Evolutionary conservation across 2,329 filamentous ascomycete genomes (phyloP), one percentile per base, ranked within the genome.

Genomic region (Trichoderma afroharzianum): DNA sequence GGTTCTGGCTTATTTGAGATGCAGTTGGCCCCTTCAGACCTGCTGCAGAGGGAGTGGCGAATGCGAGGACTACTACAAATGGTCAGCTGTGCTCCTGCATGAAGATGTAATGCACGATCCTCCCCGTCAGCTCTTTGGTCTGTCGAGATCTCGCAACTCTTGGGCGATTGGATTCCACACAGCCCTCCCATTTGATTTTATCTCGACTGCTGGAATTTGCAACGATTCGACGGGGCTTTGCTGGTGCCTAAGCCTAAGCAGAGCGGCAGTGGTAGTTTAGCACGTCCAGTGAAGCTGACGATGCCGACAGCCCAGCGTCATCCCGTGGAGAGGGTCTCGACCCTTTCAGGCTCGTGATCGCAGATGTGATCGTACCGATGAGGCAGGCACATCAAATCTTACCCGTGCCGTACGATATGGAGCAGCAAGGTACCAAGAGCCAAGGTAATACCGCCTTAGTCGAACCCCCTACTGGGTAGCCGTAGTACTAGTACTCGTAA

Each of bases 291-390:
- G 33, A 61, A 24, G 39, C 66, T 62, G 66, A 36, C 39, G 28
- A 53, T 53, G 66, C 18, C 33, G 57, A 33, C 28, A 69, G 39
- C 15, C 30, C 14, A 43, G 33, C 66, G 66, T 68, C 66, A 68
- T 61, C 55, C 26, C 15, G 55, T 33, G 18, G 55, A 30, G 28
- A 59, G 57, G 66, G 39, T 24, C 57, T 69, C 57, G 66, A 62
- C 57, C 55, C 24, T 36, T 36, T 47, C 55, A 21, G 32, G 66
- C 66, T 62, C 57, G 66, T 62, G 57, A 69, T 69, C 57, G 66
- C 39, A 62, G 66, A 69, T 69, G 36, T 68, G 57, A 69, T 69
- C 57, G 66, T n/a, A 53, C 66, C 57, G 57, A 69, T 69, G 66
- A 69, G 57, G 57, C 55, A 69, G 66, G 66, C 66, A 61, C 66